These are phyloP conservation scores for Carallia brachiata DNA, from an alignment of 345 rosid species.

Conservation along the genomic window DNA sequence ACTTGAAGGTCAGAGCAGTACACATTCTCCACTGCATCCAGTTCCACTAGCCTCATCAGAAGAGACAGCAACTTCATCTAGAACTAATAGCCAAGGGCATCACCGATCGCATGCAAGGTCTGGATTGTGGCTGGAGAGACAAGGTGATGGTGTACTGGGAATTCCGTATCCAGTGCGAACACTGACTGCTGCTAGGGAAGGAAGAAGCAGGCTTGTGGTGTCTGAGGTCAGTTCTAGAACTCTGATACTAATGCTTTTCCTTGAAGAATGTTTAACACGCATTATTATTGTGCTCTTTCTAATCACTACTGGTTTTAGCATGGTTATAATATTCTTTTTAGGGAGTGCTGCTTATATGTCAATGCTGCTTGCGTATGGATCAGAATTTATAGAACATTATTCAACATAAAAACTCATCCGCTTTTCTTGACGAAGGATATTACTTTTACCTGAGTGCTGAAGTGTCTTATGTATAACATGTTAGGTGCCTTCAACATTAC, in stretches of 20 bases:
- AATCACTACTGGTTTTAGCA: no score
- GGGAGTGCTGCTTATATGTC: no score
- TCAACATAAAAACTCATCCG: no score
- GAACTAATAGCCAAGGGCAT: constrained; percentile 43
- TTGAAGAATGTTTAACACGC: no score
- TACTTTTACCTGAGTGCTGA: no score
- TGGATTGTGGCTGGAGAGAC: constrained; percentile 53
- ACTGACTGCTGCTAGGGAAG: constrained; percentile 60
- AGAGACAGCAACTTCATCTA: constrained; percentile 49
- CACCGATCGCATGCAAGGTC: constrained; percentile 56
- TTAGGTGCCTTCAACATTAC: no score
- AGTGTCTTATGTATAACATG: no score
- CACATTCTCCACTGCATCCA: constrained; percentile 31
- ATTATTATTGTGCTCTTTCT: no score
- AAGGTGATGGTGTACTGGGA: constrained; percentile 51
- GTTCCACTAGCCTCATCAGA: constrained; percentile 40
- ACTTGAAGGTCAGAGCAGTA: constrained; percentile 46
- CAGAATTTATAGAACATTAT: no score
- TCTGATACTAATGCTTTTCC: neutral
- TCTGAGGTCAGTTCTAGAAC: constrained; percentile 66
- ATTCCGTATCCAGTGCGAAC: constrained; percentile 53
- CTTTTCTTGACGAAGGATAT: no score
- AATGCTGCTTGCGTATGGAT: no score
- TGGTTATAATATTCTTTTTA: no score
- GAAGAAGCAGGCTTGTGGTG: constrained; percentile 60